phyloP scores from a whole-genome alignment of 768 basidiomycete species.

The Mycena venus region DNA sequence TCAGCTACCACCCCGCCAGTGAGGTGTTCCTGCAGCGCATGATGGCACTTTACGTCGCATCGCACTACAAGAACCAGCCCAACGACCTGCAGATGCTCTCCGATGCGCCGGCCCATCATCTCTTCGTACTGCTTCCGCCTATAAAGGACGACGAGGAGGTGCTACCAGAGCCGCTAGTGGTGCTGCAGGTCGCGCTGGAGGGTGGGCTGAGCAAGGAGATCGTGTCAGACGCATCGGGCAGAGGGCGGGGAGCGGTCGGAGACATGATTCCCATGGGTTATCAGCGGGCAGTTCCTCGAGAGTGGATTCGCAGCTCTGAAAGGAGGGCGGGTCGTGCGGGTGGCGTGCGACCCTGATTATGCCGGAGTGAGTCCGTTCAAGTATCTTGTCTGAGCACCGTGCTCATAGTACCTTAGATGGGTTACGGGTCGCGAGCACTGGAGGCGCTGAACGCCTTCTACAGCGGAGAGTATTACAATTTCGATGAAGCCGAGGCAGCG shows the following conservation, averaged over 20 bases:
- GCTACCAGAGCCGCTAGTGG: constrained; percentile 95
- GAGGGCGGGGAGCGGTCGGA: constrained; percentile 89
- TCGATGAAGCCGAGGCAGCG: constrained; percentile 74
- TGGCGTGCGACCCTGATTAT: constrained; percentile 97
- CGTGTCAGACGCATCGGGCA: constrained; percentile 87
- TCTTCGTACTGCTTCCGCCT: constrained; percentile 96
- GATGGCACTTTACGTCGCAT: constrained; percentile 98
- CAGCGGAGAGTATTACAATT: constrained; percentile 90
- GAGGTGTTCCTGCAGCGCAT: constrained; percentile 97
- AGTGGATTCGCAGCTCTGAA: constrained; percentile 92
- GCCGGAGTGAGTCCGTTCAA: constrained; percentile 71
- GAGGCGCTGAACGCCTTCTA: constrained; percentile 92
- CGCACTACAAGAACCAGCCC: constrained; percentile 99
- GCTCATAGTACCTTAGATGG: constrained; percentile 75
- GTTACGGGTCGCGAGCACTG: constrained; percentile 92
- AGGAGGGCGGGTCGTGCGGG: constrained; percentile 91
- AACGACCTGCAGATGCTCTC: constrained; percentile 98
- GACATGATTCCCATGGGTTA: constrained; percentile 99
- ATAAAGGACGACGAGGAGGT: constrained; percentile 91
- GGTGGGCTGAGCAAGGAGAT: constrained; percentile 89
- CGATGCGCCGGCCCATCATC: constrained; percentile 96
- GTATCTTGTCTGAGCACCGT: background rate
- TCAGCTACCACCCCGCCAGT: constrained; percentile 97
- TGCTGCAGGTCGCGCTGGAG: constrained; percentile 95
- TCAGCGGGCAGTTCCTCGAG: constrained; percentile 97